These are phyloP conservation scores for Noccaea bulbosa DNA, from an alignment of 345 rosid species.

Conservation along the genomic window DNA sequence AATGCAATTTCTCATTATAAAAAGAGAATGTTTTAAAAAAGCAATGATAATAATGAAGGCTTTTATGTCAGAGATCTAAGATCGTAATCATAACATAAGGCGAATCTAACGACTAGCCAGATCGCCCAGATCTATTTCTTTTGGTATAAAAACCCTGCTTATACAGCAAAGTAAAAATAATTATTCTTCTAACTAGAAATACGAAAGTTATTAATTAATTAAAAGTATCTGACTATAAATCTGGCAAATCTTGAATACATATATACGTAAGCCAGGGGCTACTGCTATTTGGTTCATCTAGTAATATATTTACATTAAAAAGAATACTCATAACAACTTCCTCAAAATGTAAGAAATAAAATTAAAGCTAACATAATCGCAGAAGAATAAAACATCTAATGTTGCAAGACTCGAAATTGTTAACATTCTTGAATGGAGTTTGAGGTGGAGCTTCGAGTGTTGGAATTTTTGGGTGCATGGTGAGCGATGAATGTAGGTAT, in stretches of 20 bases:
- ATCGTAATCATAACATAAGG: too few relatives aligned
- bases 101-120: too few relatives aligned
- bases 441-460: conserved; percentile 25
- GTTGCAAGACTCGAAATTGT: neutral
- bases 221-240: neutral
- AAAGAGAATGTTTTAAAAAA: neutral
- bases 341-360: neutral
- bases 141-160: too few relatives aligned
- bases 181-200: too few relatives aligned
- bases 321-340: neutral
- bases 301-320: conserved; percentile 1
- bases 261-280: conserved; percentile 15
- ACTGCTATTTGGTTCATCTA: neutral
- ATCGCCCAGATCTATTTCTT: too few relatives aligned
- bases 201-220: too few relatives aligned
- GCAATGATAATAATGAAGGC: neutral
- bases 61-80: too few relatives aligned
- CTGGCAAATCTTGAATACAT: neutral
- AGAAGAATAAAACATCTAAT: neutral
- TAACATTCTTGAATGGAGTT: conserved; percentile 40
- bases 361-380: neutral
- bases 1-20: too few relatives aligned
- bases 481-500: conserved; percentile 73
- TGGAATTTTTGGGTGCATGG: conserved; percentile 51
- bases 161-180: too few relatives aligned